These are phyloP conservation scores for Papiliotrema terrestris DNA, from an alignment of 1,284 basidiomycete genomes.

Conservation along the genomic window DNA sequence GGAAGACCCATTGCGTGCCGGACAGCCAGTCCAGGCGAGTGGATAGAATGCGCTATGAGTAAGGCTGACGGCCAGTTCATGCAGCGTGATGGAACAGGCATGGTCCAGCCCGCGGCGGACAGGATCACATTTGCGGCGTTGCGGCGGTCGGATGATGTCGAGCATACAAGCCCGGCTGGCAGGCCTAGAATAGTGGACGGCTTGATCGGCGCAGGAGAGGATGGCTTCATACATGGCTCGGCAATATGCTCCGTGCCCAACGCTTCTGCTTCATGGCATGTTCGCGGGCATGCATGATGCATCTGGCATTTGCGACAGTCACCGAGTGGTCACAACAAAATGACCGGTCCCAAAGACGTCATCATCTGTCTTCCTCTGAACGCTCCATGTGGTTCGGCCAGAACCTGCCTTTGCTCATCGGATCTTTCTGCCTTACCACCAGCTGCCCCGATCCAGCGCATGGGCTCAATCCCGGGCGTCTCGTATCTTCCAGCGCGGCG, in stretches of 20 bases:
- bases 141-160: constrained; percentile 10
- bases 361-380: too few relatives aligned
- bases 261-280: constrained; percentile 8
- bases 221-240: constrained; percentile 52
- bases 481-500: too few relatives aligned
- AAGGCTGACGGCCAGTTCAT: constrained; percentile 32
- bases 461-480: too few relatives aligned
- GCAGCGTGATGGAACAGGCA: constrained; percentile 18
- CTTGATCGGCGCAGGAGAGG: constrained; percentile 61
- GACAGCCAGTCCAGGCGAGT: constrained; percentile 62
- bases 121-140: constrained; percentile 17
- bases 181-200: constrained; percentile 16
- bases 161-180: constrained; percentile 10
- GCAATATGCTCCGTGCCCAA: constrained; percentile 47
- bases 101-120: constrained; percentile 1
- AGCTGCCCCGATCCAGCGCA: too few relatives aligned
- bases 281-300: neutral
- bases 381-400: too few relatives aligned
- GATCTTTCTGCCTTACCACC: too few relatives aligned
- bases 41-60: constrained; percentile 7
- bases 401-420: too few relatives aligned
- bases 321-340: too few relatives aligned
- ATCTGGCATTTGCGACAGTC: too few relatives aligned
- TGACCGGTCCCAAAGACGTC: too few relatives aligned
- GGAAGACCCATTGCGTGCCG: constrained; percentile 58